A percentile compares a stretch with the other conserved stretches of the same genome.
phyloP scores from a whole-genome alignment of 2,329 filamentous ascomycete genomes.

The Cladosporium halotolerans region DNA sequence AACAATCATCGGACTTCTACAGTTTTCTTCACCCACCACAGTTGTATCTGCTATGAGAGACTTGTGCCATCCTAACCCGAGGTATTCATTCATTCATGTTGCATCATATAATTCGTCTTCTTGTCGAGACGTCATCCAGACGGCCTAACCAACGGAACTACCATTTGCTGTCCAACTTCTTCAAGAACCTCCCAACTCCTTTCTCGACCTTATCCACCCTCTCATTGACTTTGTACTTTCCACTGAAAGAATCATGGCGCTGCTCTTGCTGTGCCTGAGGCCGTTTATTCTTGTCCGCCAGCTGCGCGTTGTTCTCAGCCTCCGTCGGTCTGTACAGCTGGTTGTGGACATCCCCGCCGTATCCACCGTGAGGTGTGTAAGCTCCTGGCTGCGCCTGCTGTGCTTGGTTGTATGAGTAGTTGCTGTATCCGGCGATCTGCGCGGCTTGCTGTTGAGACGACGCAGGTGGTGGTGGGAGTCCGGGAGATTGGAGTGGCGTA shows the following conservation, averaged over 20 bases:
- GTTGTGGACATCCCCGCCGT: slow-evolving; percentile 52
- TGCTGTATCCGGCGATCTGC: slow-evolving; percentile 45
- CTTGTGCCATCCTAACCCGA: no score
- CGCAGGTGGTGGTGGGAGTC: slow-evolving; percentile 27
- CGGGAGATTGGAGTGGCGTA: slow-evolving; percentile 34
- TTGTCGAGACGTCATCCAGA: not conserved
- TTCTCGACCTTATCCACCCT: slow-evolving; percentile 62
- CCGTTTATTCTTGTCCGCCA: not conserved
- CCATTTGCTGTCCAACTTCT: slow-evolving; percentile 60
- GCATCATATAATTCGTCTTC: no score
- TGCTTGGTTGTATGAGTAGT: slow-evolving; percentile 44
- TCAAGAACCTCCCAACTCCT: slow-evolving; percentile 64
- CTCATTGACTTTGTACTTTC: slow-evolving; percentile 49
- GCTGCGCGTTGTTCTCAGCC: not conserved
- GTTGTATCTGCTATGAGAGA: no score
- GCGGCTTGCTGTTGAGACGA: slow-evolving; percentile 34
- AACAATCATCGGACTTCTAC: no score
- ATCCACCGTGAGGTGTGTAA: slow-evolving; percentile 34
- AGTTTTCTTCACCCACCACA: no score
- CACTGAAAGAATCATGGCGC: slow-evolving; percentile 10
- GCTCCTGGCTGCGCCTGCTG: slow-evolving; percentile 17
- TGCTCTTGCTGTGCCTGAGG: not conserved
- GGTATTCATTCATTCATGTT: no score
- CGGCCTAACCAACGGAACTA: not conserved
- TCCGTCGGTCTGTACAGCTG: slow-evolving; percentile 66